These are phyloP conservation scores for Fusarium annulatum DNA, from an alignment of 2,329 filamentous ascomycete genomes.

Conservation along the genomic window DNA sequence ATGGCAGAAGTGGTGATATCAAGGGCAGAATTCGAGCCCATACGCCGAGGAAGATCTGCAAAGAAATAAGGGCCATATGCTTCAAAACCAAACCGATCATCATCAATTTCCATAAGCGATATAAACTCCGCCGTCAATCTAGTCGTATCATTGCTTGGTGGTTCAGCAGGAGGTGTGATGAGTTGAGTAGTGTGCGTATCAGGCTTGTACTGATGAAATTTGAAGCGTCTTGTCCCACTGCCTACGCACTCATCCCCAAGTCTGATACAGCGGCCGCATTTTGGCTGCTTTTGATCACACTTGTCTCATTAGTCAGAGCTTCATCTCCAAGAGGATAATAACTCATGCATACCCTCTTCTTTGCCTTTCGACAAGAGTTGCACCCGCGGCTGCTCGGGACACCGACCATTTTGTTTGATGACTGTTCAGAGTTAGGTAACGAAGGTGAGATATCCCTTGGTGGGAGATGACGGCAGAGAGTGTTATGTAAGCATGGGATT, in stretches of 20 bases:
- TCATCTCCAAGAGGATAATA: rapidly evolving
- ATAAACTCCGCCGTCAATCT: not conserved
- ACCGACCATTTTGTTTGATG: slow-evolving; percentile 7
- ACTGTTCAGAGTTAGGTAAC: not conserved
- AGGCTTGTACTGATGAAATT: slow-evolving; percentile 17
- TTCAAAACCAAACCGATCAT: slow-evolving; percentile 14
- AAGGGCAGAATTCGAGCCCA: slow-evolving; percentile 6
- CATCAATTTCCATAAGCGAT: slow-evolving; percentile 14
- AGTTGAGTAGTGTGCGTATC: not conserved
- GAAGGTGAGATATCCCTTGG: not conserved
- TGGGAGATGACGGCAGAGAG: not conserved
- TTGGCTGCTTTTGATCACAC: slow-evolving; percentile 24
- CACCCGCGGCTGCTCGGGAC: slow-evolving; percentile 23
- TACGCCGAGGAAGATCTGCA: slow-evolving; percentile 1
- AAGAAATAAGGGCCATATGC: slow-evolving; percentile 11
- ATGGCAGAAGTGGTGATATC: slow-evolving; percentile 11
- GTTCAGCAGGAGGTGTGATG: not conserved
- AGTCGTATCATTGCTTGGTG: not conserved
- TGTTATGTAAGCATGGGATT: not conserved
- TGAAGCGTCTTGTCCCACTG: slow-evolving; percentile 6
- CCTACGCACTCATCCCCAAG: not conserved
- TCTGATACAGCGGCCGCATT: slow-evolving; percentile 13
- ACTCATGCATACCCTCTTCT: slow-evolving; percentile 4
- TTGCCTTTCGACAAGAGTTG: slow-evolving; percentile 14
- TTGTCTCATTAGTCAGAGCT: not conserved